These are phyloP conservation scores for Fusarium secorum DNA, from an alignment of 2,329 filamentous ascomycete genomes.

Conservation along the genomic window DNA sequence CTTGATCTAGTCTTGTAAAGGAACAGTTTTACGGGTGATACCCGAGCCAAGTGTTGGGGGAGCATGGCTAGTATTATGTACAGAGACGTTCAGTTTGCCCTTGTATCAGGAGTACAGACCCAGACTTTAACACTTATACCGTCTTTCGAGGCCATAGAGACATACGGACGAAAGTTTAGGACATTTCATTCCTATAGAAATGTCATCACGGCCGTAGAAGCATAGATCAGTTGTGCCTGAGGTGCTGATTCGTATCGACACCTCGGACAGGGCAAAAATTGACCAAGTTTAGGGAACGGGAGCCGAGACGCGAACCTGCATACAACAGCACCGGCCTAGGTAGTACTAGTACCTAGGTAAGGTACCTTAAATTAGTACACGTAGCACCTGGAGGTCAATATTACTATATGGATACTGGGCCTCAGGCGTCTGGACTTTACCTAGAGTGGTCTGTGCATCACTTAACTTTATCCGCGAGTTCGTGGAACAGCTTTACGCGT, in stretches of 20 bases:
- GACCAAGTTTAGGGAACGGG: not conserved
- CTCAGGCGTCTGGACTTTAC: not conserved
- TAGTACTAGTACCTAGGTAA: not conserved
- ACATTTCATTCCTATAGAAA: not conserved
- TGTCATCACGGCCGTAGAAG: not conserved
- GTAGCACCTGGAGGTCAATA: not conserved
- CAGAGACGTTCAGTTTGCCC: not conserved
- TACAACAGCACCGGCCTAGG: not conserved
- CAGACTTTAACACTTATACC: conserved; percentile 5
- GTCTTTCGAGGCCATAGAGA: conserved; percentile 5
- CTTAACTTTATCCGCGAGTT: not conserved
- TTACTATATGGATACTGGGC: not conserved
- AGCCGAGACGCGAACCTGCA: conserved; percentile 21
- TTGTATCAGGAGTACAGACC: not conserved
- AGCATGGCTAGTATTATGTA: not conserved
- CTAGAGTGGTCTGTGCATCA: not conserved
- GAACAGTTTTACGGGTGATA: not conserved
- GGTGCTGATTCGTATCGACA: not conserved
- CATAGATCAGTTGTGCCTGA: not conserved
- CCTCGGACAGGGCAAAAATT: not conserved
- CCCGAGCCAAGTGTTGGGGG: not conserved
- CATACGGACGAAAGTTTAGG: not conserved
- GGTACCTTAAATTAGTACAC: not conserved
- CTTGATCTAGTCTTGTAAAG: not conserved
- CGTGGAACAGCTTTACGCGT: conserved; percentile 18